phyloP scores from a whole-genome alignment of 2,329 filamentous ascomycete species.

The Calcarisporium arbuscula region DNA sequence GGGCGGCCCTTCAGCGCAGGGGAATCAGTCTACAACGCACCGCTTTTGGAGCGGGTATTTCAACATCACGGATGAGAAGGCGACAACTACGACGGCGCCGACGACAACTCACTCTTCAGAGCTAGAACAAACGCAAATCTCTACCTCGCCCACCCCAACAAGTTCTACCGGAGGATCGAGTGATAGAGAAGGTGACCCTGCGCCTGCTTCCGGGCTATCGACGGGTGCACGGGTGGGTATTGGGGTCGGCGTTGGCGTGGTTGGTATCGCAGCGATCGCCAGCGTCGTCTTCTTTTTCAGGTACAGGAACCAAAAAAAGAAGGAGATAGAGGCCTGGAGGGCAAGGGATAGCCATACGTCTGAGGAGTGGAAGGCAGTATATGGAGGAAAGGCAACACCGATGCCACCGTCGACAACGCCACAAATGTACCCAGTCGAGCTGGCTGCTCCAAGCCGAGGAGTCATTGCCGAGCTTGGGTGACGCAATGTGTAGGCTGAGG shows the following conservation, averaged over 20 bases:
- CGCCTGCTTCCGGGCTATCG: neutral
- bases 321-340: no score
- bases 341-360: no score
- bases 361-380: no score
- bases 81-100: neutral
- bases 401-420: no score
- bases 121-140: neutral
- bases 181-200: neutral
- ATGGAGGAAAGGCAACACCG: no score
- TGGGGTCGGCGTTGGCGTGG: neutral
- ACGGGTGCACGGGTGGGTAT: conserved; percentile 2
- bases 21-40: conserved; percentile 1
- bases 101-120: neutral
- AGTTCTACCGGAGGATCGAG: neutral
- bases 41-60: conserved; percentile 7
- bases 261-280: neutral
- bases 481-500: no score
- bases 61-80: conserved; percentile 9
- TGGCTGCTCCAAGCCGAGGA: no score
- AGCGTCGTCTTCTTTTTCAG: neutral
- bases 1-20: conserved; percentile 8
- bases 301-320: neutral
- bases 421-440: no score
- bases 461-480: no score
- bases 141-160: neutral